Percentiles rank a stretch among this genome's conserved stretches.
Conservation (phyloP, 345 rosid species). For the Eucalyptus melliodora region DNA sequence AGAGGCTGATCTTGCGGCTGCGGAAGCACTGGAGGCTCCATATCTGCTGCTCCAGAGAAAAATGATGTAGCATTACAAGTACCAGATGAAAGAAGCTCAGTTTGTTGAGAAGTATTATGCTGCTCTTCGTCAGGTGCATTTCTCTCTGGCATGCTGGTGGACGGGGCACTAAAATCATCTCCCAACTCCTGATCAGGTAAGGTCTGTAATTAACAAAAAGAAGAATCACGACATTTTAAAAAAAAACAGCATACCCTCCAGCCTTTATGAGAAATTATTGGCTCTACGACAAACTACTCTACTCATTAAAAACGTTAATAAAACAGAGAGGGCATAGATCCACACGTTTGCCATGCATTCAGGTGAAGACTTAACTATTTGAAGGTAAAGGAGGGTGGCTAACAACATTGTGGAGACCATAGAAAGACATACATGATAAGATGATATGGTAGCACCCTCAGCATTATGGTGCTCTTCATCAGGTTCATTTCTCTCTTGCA, state of each 20-base stretch:
- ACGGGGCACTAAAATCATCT: not conserved
- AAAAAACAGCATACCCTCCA: not conserved
- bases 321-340: not conserved
- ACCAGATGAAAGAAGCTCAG: not conserved
- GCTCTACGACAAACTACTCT: not conserved
- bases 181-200: not conserved
- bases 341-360: not conserved
- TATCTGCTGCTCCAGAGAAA: not conserved
- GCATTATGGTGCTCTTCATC: constrained; percentile 2
- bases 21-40: not conserved
- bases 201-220: not conserved
- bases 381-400: not conserved
- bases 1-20: not conserved
- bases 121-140: constrained; percentile 4
- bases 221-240: not conserved
- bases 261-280: not conserved
- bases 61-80: not conserved
- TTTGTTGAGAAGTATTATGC: constrained; percentile 3
- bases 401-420: not conserved
- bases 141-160: constrained; percentile 14
- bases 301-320: not conserved
- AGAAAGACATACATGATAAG: not conserved
- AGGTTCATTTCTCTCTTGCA: constrained; percentile 9
- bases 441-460: not conserved
- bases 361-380: not conserved